These are phyloP conservation scores for Pseudotsuga menziesii DNA, from an alignment of 75 land plant species.

Conservation along the genomic window DNA sequence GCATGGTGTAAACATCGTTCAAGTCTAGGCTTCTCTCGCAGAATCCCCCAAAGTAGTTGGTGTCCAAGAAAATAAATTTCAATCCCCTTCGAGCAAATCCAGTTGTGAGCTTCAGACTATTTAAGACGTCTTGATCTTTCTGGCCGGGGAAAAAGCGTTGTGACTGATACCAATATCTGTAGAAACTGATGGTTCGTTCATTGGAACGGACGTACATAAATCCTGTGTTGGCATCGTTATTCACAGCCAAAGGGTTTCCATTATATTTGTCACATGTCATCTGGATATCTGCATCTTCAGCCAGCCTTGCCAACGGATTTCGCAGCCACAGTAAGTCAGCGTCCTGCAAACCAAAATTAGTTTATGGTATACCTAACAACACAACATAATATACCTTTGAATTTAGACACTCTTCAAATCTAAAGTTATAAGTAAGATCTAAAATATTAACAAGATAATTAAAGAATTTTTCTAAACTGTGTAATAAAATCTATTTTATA, in stretches of 20 bases:
- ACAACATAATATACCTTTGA: no score
- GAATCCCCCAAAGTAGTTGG: slow-evolving; percentile 36
- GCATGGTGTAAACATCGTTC: slow-evolving; percentile 36
- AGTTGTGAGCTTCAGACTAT: slow-evolving; percentile 19
- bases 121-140: slow-evolving; percentile 48
- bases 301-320: slow-evolving; percentile 27
- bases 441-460: no score
- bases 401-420: no score
- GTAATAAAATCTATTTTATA: no score
- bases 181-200: slow-evolving; percentile 31
- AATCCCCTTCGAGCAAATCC: slow-evolving; percentile 15
- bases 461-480: no score
- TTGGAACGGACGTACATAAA: slow-evolving; percentile 33
- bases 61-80: slow-evolving; percentile 27
- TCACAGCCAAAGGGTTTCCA: slow-evolving; percentile 28
- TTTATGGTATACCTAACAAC: no score
- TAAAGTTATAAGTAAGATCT: no score
- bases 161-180: slow-evolving; percentile 37
- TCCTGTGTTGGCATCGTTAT: slow-evolving; percentile 37
- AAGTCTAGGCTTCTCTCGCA: slow-evolving; percentile 23
- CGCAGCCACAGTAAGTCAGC: slow-evolving; percentile 48
- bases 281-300: slow-evolving; percentile 33
- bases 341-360: slow-evolving; percentile 21
- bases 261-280: slow-evolving; percentile 48
- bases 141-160: slow-evolving; percentile 21